Percentiles rank a stretch among this genome's conserved stretches.
These are phyloP conservation scores for Leccinum boreale DNA, from an alignment of 768 basidiomycete species.

Conservation along the genomic window DNA sequence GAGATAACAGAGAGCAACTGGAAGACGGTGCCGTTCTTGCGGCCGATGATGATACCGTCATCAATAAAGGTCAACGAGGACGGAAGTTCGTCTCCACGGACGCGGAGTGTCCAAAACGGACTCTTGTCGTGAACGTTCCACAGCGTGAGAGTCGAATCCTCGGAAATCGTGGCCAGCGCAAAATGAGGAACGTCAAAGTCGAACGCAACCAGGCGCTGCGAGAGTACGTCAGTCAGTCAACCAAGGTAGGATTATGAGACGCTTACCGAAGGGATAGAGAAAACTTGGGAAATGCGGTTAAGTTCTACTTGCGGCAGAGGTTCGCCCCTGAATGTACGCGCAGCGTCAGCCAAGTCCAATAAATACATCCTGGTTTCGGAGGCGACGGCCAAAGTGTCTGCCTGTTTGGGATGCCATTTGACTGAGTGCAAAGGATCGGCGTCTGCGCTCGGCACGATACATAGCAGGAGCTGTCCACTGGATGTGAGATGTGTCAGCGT, in stretches of 20 bases:
- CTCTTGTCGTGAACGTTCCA: slow-evolving; percentile 80
- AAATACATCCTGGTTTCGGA: slow-evolving; percentile 74
- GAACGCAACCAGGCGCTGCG: slow-evolving; percentile 77
- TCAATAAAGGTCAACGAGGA: slow-evolving; percentile 86
- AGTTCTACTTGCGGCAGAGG: slow-evolving; percentile 68
- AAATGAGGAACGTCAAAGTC: slow-evolving; percentile 80
- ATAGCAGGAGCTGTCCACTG: slow-evolving; percentile 67
- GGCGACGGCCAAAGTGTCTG: slow-evolving; percentile 78
- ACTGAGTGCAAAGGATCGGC: slow-evolving; percentile 70
- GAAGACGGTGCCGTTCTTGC: slow-evolving; percentile 82
- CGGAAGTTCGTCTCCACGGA: slow-evolving; percentile 76
- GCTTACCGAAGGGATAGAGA: slow-evolving; percentile 67
- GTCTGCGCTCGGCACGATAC: slow-evolving; percentile 58
- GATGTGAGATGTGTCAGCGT: slow-evolving; percentile 10
- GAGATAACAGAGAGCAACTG: slow-evolving; percentile 77
- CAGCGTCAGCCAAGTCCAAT: slow-evolving; percentile 65
- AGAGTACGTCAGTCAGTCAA: background rate
- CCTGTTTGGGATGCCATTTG: slow-evolving; percentile 86
- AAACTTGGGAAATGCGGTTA: slow-evolving; percentile 62
- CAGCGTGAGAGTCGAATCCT: slow-evolving; percentile 75
- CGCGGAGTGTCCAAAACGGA: slow-evolving; percentile 71
- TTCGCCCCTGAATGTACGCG: slow-evolving; percentile 58
- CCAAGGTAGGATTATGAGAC: background rate
- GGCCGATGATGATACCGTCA: slow-evolving; percentile 78
- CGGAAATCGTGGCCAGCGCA: slow-evolving; percentile 77